These are phyloP conservation scores for Aspergillus sp. DNA, from an alignment of 2,329 filamentous ascomycete genomes.

Conservation along the genomic window DNA sequence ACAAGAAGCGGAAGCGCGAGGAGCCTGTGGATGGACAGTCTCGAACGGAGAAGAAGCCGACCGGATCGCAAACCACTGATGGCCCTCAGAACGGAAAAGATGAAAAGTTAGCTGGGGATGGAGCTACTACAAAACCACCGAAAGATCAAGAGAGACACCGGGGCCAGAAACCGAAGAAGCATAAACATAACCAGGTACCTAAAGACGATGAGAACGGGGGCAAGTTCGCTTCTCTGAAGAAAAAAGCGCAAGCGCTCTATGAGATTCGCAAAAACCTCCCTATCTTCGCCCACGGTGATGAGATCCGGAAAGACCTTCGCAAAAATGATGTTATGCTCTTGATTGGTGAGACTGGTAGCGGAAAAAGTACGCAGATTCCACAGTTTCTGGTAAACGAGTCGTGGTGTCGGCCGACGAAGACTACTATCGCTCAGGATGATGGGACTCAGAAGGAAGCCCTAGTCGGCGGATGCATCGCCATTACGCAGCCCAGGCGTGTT, in stretches of 20 bases:
- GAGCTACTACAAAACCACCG: neutral
- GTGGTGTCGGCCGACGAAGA: constrained; percentile 69
- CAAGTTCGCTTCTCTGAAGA: constrained; percentile 35
- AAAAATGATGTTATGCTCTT: constrained; percentile 76
- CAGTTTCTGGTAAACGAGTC: constrained; percentile 79
- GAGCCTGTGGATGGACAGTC: neutral
- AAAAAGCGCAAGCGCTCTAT: constrained; percentile 50
- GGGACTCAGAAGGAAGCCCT: constrained; percentile 43
- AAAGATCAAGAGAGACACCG: constrained; percentile 4
- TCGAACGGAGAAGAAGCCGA: neutral
- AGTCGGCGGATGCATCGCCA: constrained; percentile 80
- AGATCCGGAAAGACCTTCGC: constrained; percentile 65
- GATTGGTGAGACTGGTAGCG: constrained; percentile 91
- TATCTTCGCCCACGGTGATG: constrained; percentile 72
- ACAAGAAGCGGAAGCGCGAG: constrained; percentile 19
- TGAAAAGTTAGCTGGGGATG: neutral
- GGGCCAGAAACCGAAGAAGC: constrained; percentile 17
- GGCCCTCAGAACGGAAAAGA: neutral
- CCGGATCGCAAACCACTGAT: neutral
- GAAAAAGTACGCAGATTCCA: constrained; percentile 94
- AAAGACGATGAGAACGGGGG: constrained; percentile 17
- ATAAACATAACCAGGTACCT: neutral
- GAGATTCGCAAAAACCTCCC: constrained; percentile 67
- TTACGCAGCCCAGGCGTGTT: constrained; percentile 91
- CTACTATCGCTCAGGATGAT: constrained; percentile 44